Evolutionary conservation across 192 early-diverging fungal genomes (phyloP).

Genomic region (Coemansia sp.): DNA sequence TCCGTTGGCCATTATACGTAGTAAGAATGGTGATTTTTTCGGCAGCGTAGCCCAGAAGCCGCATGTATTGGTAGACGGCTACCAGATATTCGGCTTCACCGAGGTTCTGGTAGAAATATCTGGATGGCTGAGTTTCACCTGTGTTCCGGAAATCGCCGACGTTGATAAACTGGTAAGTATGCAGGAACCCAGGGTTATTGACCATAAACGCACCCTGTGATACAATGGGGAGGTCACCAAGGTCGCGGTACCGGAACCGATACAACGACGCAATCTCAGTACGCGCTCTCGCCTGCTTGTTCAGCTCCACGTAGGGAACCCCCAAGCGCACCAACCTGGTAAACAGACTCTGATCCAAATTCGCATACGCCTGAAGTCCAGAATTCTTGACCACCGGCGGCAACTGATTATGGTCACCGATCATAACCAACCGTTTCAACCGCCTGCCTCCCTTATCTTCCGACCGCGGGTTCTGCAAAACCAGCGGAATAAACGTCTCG

Average conservation of each 20-base stretch:
- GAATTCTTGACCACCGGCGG: slow-evolving; percentile 93
- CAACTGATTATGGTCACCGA: slow-evolving; percentile 97
- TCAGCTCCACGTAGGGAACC: slow-evolving; percentile 87
- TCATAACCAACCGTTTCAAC: slow-evolving; percentile 87
- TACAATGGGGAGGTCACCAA: slow-evolving; percentile 66
- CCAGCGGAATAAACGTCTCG: slow-evolving; percentile 90
- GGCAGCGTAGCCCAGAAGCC: slow-evolving; percentile 86
- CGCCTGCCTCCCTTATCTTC: slow-evolving; percentile 20
- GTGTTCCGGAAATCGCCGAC: slow-evolving; percentile 71
- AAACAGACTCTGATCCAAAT: slow-evolving; percentile 96
- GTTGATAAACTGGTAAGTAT: slow-evolving; percentile 89
- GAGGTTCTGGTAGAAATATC: slow-evolving; percentile 92
- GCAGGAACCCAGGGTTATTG: slow-evolving; percentile 83
- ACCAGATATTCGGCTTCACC: slow-evolving; percentile 98
- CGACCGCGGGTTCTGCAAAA: slow-evolving; percentile 63
- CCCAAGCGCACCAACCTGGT: slow-evolving; percentile 87
- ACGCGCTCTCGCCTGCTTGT: slow-evolving; percentile 81
- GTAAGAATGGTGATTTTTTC: slow-evolving; percentile 91
- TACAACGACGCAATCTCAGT: slow-evolving; percentile 80
- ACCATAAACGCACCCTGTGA: slow-evolving; percentile 56
- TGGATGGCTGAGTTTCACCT: slow-evolving; percentile 86
- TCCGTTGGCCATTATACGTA: slow-evolving; percentile 96
- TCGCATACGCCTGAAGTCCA: slow-evolving; percentile 80
- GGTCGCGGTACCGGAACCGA: slow-evolving; percentile 74
- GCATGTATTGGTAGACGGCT: slow-evolving; percentile 95